Evolutionary conservation across 2,329 filamentous ascomycete species (phyloP).

Genomic region (Exophiala dermatitidis): DNA sequence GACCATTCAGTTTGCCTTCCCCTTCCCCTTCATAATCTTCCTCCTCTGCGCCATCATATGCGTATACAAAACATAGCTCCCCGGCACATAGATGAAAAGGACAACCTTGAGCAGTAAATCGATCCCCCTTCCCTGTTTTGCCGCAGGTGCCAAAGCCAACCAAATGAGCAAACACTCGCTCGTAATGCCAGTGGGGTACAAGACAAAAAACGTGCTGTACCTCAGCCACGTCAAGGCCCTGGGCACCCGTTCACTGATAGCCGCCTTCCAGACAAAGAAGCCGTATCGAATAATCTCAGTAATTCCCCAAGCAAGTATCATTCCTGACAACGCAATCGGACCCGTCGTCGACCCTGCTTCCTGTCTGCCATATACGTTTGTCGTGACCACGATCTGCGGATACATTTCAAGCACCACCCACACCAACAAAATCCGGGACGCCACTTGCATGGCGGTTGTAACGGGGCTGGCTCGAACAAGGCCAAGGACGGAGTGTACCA

Average conservation of each 20-base stretch:
- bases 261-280: conserved; percentile 74
- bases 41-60: conserved; percentile 90
- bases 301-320: conserved; percentile 72
- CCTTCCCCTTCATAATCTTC: conserved; percentile 63
- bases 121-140: conserved; percentile 46
- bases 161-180: conserved; percentile 81
- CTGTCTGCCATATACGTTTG: conserved; percentile 26
- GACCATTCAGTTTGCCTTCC: conserved; percentile 35
- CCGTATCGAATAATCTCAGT: conserved; percentile 92
- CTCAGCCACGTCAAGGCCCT: conserved; percentile 67
- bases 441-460: conserved; percentile 86
- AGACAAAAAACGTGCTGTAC: conserved; percentile 79
- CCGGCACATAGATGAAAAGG: conserved; percentile 70
- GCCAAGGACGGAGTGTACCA: conserved; percentile 70
- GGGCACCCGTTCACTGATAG: conserved; percentile 49
- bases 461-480: conserved; percentile 76
- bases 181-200: conserved; percentile 86
- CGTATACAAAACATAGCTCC: conserved; percentile 77
- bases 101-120: conserved; percentile 58
- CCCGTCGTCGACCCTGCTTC: conserved; percentile 18
- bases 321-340: conserved; percentile 37
- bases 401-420: conserved; percentile 76
- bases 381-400: conserved; percentile 62
- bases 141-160: conserved; percentile 55
- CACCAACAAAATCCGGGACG: conserved; percentile 77